A percentile compares a stretch with the other conserved stretches of the same genome.
These are phyloP conservation scores for Kluyveromyces aestuarii DNA, from an alignment of 805 yeast genomes.

Conservation along the genomic window DNA sequence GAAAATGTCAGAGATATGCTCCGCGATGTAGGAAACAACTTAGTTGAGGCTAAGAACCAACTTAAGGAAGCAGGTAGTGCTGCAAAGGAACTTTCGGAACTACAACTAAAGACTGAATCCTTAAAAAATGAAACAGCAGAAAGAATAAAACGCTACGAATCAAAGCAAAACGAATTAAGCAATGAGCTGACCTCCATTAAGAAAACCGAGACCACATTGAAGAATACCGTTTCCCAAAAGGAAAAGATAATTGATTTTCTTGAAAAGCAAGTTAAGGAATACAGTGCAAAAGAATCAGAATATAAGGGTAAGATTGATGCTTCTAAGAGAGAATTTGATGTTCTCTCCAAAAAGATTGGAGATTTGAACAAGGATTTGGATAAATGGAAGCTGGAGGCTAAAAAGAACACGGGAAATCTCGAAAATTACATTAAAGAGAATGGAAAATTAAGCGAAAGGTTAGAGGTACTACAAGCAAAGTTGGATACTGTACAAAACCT, in stretches of 20 bases:
- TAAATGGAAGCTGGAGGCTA: slow-evolving; percentile 29
- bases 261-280: slow-evolving; percentile 35
- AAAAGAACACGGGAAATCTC: slow-evolving; percentile 30
- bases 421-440: slow-evolving; percentile 31
- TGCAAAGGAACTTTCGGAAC: slow-evolving; percentile 11
- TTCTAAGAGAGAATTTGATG: slow-evolving; percentile 26
- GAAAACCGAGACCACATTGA: slow-evolving; percentile 14
- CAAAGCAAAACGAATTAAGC: slow-evolving; percentile 7
- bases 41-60: slow-evolving; percentile 60
- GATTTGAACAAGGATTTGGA: slow-evolving; percentile 32
- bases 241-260: slow-evolving; percentile 32
- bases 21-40: slow-evolving; percentile 65
- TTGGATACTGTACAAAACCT: slow-evolving; percentile 30
- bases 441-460: slow-evolving; percentile 35
- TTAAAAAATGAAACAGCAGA: slow-evolving; percentile 31
- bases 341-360: slow-evolving; percentile 23
- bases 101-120: slow-evolving; percentile 19
- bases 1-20: slow-evolving; percentile 69
- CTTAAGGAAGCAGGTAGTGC: slow-evolving; percentile 30
- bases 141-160: slow-evolving; percentile 16
- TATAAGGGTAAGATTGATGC: slow-evolving; percentile 22
- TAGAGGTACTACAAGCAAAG: slow-evolving; percentile 31
- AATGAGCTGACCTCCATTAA: slow-evolving; percentile 8
- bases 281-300: slow-evolving; percentile 19
- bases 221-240: slow-evolving; percentile 22